Base-by-base conservation (phyloP, 768 basidiomycete species). In the Rhodotorula toruloides region DNA sequence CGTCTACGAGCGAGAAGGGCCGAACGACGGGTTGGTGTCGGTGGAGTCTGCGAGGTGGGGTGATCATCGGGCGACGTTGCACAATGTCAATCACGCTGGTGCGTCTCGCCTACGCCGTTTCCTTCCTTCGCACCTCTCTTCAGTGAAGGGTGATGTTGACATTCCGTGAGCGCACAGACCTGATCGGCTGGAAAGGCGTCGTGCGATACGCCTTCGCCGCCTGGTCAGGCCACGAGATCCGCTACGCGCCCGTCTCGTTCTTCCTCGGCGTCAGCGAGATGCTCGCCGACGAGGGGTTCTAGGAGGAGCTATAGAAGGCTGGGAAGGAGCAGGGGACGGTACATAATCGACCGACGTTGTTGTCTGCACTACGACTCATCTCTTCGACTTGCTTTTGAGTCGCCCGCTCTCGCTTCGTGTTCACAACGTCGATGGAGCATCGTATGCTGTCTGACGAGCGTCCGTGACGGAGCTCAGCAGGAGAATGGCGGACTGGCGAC, bases 1-100 rank as follows among this genome's bases (percentile, higher is more conserved):
- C 34, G 64, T 75, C 10, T 19, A 48, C 21, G 67, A 75, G 44
- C 69, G 70, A 2, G 74, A 75, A 48, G 74, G 74, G 25, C 85
- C 89, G 39, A 96, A 97, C 74, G 91, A 97, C 76, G 96, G 96
- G 2, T 82, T 99, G 53, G 94, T 99, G 52, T 88, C 87, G 52
- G 85, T 94, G 49, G 81, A 86, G 65, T 91, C 90, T 9, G 86
- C 91, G 5, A 85, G 86, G 81, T 94, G 93, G 91, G 96, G 96
- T 43, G 91, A 87, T 25, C 97, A 98, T 76, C 83, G 90, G 56
- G 96, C 92, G n/a, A 98, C 94, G 4, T 80, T 99, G 27, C 82
- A 84, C 43, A 83, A 88, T 62, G 96, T 96, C 22, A 94, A 90
- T 73, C 96, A 99, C 40, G 21, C 40, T 42, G 40, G 54, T 54